Base-by-base conservation (phyloP, 352 stramenopile genomes). In the Pythium coloratum region DNA sequence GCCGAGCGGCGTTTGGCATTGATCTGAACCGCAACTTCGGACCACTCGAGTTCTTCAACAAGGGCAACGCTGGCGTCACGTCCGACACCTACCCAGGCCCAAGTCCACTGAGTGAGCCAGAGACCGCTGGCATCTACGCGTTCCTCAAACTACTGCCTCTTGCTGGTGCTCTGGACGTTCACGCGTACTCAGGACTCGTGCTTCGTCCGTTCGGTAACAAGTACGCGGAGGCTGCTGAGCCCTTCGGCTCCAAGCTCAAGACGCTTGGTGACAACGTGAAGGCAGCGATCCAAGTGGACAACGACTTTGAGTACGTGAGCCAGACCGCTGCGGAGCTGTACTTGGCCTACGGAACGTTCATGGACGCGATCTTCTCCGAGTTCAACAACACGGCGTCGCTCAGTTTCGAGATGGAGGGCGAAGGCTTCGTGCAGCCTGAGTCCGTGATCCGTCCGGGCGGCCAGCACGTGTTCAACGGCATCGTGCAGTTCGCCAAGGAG, bases 401-500 rank as follows among this genome's bases (percentile, higher is more conserved):
- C 16, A 53, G 16, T 13, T 28, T 53, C 46, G 46, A 53, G 46
- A 30, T 53, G 46, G 46, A 53, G 20, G 46, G 46, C 7, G 20
- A 20, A 6, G 46, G 14, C 51, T 57, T 57, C 10, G 51, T 57
- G n/a, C n/a, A 36, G 51, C 51, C 51, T 2, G 51, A 57, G 28
- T 42, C 28, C 13, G 51, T 57, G 51, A 57, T 57, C 28, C 51
- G 51, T 13, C 24, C 51, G 5, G 51, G 51, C 14, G 51, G 51
- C 28, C 24, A 57, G 51, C 51, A 30, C 10, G 51, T 57, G n/a
- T 57, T 54, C 47, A 26, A 32, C n/a, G 47, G 47, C 47, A 54
- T 54, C 46, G 20, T 53, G 5, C n/a, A 53, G 60, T 78, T 73
- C 33, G 67, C 58, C 49, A 66, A 75, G 57, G 65, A 69, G 44